These are phyloP conservation scores for Coemansia biformis DNA, from an alignment of 192 early-diverging fungal species.

Conservation along the genomic window DNA sequence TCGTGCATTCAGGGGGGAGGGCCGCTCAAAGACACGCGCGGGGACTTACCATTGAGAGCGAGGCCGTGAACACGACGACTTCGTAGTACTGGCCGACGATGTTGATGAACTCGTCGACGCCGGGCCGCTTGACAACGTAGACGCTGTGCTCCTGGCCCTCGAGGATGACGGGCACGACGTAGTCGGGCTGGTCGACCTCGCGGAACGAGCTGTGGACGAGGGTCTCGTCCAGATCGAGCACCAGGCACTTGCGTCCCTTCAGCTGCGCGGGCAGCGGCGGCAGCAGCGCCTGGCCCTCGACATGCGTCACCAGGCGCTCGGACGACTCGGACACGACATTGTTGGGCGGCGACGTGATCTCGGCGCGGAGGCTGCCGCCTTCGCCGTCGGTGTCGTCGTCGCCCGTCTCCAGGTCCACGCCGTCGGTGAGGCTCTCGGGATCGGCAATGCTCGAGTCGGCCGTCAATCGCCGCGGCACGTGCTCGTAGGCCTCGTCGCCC, in stretches of 20 bases:
- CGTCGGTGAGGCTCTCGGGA: slow-evolving; percentile 19
- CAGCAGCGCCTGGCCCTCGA: slow-evolving; percentile 51
- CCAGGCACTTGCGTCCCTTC: slow-evolving; percentile 80
- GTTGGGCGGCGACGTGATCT: slow-evolving; percentile 46
- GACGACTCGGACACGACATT: slow-evolving; percentile 44
- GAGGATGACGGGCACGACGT: slow-evolving; percentile 88
- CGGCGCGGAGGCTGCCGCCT: slow-evolving; percentile 37
- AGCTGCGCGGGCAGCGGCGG: slow-evolving; percentile 65
- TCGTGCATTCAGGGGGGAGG: background rate
- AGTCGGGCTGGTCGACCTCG: slow-evolving; percentile 75
- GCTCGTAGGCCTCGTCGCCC: slow-evolving; percentile 37
- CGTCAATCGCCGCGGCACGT: slow-evolving; percentile 33
- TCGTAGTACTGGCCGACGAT: slow-evolving; percentile 84
- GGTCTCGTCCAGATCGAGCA: slow-evolving; percentile 96
- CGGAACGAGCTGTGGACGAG: slow-evolving; percentile 93
- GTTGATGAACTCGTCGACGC: slow-evolving; percentile 89
- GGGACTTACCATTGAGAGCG: slow-evolving; percentile 65
- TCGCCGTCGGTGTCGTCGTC: slow-evolving; percentile 41
- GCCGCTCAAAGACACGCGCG: background rate
- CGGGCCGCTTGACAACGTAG: slow-evolving; percentile 93
- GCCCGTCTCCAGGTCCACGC: slow-evolving; percentile 3
- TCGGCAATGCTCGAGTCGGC: slow-evolving; percentile 40
- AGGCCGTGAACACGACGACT: slow-evolving; percentile 93
- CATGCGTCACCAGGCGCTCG: slow-evolving; percentile 44
- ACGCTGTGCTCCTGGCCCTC: slow-evolving; percentile 88